Evolutionary conservation across 139 green algal species (phyloP).

Genomic region (Limnomonas spitsbergensis): DNA sequence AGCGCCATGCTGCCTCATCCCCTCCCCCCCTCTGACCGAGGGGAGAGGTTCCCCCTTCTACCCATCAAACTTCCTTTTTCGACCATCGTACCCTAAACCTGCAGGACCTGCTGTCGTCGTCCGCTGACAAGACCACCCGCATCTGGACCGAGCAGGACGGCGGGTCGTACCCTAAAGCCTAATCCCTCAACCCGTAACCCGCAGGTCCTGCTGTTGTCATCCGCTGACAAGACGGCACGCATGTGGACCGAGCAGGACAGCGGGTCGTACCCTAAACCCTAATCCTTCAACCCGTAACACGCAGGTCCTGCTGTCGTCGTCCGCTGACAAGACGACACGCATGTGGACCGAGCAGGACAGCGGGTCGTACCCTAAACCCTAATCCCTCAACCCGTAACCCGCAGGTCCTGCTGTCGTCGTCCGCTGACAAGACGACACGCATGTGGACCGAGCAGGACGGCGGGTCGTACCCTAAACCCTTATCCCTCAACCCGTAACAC

Average conservation of each 20-base stretch:
- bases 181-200: too few relatives aligned
- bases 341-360: constrained; percentile 60
- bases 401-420: constrained; percentile 64
- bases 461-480: constrained; percentile 33
- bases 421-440: constrained; percentile 73
- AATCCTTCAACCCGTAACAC: too few relatives aligned
- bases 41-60: too few relatives aligned
- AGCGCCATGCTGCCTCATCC: too few relatives aligned
- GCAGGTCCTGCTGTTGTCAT: constrained; percentile 64
- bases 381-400: too few relatives aligned
- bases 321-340: constrained; percentile 73
- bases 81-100: too few relatives aligned
- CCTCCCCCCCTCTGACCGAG: too few relatives aligned
- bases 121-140: constrained; percentile 73
- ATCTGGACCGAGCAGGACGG: constrained; percentile 62
- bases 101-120: constrained; percentile 64
- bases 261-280: constrained; percentile 33
- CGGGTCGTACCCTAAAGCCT: constrained; percentile 33
- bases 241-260: constrained; percentile 60
- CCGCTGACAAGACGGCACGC: constrained; percentile 73
- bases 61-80: too few relatives aligned
- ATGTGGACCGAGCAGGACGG: constrained; percentile 60
- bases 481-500: too few relatives aligned
- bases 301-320: constrained; percentile 64
- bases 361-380: constrained; percentile 33